Base-by-base conservation (phyloP, 345 rosid genomes). In the Passiflora organensis region DNA sequence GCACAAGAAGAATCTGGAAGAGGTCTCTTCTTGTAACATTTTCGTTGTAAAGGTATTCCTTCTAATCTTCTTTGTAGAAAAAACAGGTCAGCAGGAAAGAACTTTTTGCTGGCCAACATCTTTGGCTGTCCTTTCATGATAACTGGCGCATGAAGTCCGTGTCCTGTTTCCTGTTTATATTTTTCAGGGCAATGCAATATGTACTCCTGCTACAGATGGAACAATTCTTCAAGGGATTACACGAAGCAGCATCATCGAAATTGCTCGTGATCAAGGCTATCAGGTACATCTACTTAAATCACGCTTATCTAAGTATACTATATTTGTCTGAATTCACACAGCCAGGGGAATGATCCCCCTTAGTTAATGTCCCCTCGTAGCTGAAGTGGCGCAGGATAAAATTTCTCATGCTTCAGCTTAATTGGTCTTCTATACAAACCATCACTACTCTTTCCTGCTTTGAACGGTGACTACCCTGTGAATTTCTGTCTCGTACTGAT, bases 1-100 rank as follows among this genome's bases (percentile, higher is more conserved):
- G 24, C 68, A 72, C 37, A 75, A 68, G 60, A 82, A 81, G 57
- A 56, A 84, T 49, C 13, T 91, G 44, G 96, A 91, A 74, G 98
- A 91, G 64, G 95, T 82, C 14, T 88, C 98, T 63, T 75, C 95
- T 58, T 78, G 93, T 63, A 91, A 87, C 64, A 78, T 91, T 50
- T 91, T 91, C 65, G 41, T 86, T 23, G 83, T 81, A 6, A 91
- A 88, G 95, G 98, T 84, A 57, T 1, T 0, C 24, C n/a, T n/a
- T 20, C 1, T 23, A 63, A 22, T 15, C 1, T 10, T 28, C 18
- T 32, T 16, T 24, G 13, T 43, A 18, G 14, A 1, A 28, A 8
- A 28, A 3, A 28, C 8, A 8, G 8, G 8, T 28, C 34, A 28
- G 8, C 34, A 28, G 34, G 8, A 28, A 8, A 28, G 34, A 2